A percentile compares a stretch with the other conserved stretches of the same genome.
Evolutionary conservation across 2,329 filamentous ascomycete species (phyloP).

Genomic region (Rhinocladiella mackenziei): DNA sequence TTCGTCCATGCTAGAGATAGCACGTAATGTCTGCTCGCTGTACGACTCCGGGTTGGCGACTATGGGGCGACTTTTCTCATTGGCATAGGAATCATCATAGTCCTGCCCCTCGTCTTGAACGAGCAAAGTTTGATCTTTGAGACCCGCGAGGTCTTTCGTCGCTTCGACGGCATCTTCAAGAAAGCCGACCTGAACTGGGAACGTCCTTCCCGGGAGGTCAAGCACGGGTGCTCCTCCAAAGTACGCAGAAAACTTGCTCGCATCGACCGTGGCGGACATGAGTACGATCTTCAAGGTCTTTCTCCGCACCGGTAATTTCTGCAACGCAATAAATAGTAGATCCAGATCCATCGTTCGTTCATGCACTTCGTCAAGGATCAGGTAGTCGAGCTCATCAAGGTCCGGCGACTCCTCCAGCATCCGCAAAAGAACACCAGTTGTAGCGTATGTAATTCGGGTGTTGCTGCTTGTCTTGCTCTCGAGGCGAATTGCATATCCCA

Average conservation of each 20-base stretch:
- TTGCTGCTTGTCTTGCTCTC: conserved; percentile 80
- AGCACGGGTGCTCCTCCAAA: conserved; percentile 75
- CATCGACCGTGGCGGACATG: conserved; percentile 97
- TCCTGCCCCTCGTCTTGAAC: conserved; percentile 37
- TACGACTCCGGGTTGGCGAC: conserved; percentile 50
- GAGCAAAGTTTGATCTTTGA: conserved; percentile 27
- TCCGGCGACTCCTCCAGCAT: conserved; percentile 91
- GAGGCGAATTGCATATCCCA: conserved; percentile 90
- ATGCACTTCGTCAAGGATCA: conserved; percentile 96
- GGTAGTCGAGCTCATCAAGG: conserved; percentile 82
- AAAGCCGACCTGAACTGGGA: conserved; percentile 81
- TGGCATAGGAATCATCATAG: conserved; percentile 47
- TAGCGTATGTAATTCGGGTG: conserved; percentile 81
- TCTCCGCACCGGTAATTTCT: conserved; percentile 70
- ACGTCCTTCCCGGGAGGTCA: conserved; percentile 87
- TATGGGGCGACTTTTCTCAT: conserved; percentile 23
- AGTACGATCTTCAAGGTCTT: conserved; percentile 86
- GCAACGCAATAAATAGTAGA: conserved; percentile 87
- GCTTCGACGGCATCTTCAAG: conserved; percentile 89
- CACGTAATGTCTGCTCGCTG: conserved; percentile 68
- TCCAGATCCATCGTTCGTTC: conserved; percentile 96
- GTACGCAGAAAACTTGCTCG: conserved; percentile 84
- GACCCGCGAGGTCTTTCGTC: conserved; percentile 64
- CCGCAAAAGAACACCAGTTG: conserved; percentile 85
- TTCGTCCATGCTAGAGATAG: conserved; percentile 76